Conservation (phyloP, 2,329 filamentous ascomycete species). For the Xylaria sp. region DNA sequence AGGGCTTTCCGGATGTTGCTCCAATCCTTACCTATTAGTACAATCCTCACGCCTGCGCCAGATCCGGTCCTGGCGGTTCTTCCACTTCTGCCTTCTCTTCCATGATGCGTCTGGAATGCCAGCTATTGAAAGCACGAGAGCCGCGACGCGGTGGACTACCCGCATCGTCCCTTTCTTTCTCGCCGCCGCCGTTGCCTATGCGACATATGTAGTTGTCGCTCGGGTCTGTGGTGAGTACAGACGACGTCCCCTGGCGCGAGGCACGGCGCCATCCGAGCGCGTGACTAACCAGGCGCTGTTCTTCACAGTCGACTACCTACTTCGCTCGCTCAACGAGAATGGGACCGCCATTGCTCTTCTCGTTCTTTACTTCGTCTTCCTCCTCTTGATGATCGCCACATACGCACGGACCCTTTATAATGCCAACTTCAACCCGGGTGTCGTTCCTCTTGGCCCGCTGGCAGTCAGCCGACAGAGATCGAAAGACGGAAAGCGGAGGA, state of each 20-base stretch:
- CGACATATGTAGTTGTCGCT: conserved; percentile 75
- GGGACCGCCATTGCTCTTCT: conserved; percentile 75
- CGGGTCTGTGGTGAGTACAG: conserved; percentile 71
- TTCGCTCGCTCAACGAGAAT: conserved; percentile 59
- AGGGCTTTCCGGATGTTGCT: conserved; percentile 6
- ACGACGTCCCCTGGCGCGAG: too few relatives aligned
- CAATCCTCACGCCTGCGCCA: neutral
- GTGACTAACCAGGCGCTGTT: conserved; percentile 11
- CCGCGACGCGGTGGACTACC: conserved; percentile 67
- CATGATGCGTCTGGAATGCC: conserved; percentile 46
- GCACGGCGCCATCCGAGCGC: neutral
- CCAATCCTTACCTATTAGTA: conserved; percentile 3
- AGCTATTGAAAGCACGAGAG: conserved; percentile 51
- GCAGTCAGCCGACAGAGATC: conserved; percentile 45
- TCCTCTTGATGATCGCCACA: conserved; percentile 71
- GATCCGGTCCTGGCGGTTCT: neutral
- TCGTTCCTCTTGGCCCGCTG: conserved; percentile 71
- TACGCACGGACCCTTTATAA: conserved; percentile 78
- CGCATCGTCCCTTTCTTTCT: conserved; percentile 77
- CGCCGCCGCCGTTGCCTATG: conserved; percentile 72
- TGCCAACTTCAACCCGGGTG: conserved; percentile 76
- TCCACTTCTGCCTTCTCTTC: conserved; percentile 3
- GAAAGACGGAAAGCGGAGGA: conserved; percentile 43
- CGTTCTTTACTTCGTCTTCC: conserved; percentile 76
- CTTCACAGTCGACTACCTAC: conserved; percentile 74